phyloP scores from a whole-genome alignment of 495 filamentous ascomycete species.

The Hyaloscypha bicolor region DNA sequence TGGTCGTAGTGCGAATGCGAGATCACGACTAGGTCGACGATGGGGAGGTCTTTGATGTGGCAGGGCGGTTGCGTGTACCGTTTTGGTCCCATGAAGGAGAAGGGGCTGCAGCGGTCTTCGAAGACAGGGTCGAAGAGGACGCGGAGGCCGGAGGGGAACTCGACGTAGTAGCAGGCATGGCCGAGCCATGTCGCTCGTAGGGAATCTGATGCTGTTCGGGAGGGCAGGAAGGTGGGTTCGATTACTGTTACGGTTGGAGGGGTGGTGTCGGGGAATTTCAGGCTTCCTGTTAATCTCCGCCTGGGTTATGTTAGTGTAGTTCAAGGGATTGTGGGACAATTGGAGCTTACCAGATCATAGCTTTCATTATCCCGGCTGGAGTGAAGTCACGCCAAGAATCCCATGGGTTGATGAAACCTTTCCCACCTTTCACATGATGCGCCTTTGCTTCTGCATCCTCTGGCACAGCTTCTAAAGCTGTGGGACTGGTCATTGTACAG shows the following conservation, averaged over 20 bases:
- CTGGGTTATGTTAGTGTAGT: conserved; percentile 37
- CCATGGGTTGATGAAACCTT: conserved; percentile 37
- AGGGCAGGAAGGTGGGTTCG: conserved; percentile 69
- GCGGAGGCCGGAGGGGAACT: conserved; percentile 85
- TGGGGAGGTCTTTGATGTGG: conserved; percentile 75
- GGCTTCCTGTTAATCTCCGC: conserved; percentile 58
- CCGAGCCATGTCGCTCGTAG: conserved; percentile 96
- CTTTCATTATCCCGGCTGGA: conserved; percentile 6
- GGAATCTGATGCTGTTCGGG: conserved; percentile 50
- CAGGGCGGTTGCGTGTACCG: conserved; percentile 82
- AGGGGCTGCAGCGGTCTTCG: conserved; percentile 80
- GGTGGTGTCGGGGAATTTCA: conserved; percentile 62
- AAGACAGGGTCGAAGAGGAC: conserved; percentile 97
- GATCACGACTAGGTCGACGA: conserved; percentile 87
- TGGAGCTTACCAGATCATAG: conserved; percentile 18
- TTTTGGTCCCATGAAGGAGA: conserved; percentile 72
- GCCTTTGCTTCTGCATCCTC: conserved; percentile 26
- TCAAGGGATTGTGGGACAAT: neutral
- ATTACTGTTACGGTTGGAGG: conserved; percentile 68
- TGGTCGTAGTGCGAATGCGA: conserved; percentile 97
- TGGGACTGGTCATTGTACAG: conserved; percentile 22
- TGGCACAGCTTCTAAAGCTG: conserved; percentile 29
- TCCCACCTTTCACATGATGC: conserved; percentile 32
- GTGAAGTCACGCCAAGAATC: conserved; percentile 39
- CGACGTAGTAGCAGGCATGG: conserved; percentile 92